Evolutionary conservation across 2,329 filamentous ascomycete genomes (phyloP), one percentile per base, ranked within the genome.

Genomic region (Ceratocystis colombiana): DNA sequence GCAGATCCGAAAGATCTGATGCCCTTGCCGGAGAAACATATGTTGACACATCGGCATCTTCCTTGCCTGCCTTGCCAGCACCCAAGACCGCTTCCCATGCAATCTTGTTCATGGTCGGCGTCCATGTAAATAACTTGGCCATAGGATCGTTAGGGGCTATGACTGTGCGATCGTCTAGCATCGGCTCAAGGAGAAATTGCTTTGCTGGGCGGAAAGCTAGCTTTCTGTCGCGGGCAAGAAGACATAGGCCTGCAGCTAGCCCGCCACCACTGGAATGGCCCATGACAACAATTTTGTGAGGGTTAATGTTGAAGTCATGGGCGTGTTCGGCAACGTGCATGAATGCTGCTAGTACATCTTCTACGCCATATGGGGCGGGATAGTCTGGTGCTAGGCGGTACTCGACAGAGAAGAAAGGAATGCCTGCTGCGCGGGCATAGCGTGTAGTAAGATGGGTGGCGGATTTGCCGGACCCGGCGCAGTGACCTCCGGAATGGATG

Each of bases 311-410:
- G 57, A 69, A 66, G 20, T 68, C 61, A 1, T 66, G 57, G 10
- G 71, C 70, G 62, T 75, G 67, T 0, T 67, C 65, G 0, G 68
- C 65, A 0, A 75, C 61, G 70, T 73, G 71, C 45, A 68, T 55
- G 2, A 75, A 62, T 0, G 69, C 73, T 0, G 72, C 72, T 68
- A 75, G 75, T 53, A 71, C 72, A 66, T 79, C 77, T 53, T 75
- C 72, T 0, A 75, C 69, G 0, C 72, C 75, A 0, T 70, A 69
- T 0, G 77, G 76, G 12, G 74, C 74, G 2, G 72, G 73, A 57
- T 76, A 67, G 69, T 80, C 78, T 0, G 78, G 78, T 3, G 78
- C 75, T 3, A 78, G 72, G 2, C 78, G 73, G 70, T 79, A 80
- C 15, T 78, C 76, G 25, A 78, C 72, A 1, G 72, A 71, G 53